phyloP scores from a whole-genome alignment of 1,284 basidiomycete genomes.

The Anthracocystis setariae region DNA sequence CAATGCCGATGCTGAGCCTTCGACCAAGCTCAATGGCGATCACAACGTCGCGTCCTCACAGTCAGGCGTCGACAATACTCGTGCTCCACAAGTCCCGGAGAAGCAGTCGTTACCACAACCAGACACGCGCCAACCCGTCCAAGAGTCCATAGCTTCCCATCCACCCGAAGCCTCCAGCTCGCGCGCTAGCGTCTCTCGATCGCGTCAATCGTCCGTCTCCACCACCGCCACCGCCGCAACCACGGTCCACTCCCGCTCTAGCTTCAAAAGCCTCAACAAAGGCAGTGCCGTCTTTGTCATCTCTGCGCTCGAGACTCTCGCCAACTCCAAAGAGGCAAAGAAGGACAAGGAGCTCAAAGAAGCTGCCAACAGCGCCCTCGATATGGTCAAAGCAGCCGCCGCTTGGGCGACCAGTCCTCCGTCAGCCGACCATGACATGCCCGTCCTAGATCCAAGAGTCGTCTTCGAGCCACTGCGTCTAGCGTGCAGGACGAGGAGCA shows the following conservation, averaged over 20 bases:
- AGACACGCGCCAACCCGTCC: slow-evolving; percentile 12
- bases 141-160: not conserved
- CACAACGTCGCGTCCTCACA: not conserved
- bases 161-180: slow-evolving; percentile 23
- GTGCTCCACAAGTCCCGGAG: slow-evolving; percentile 18
- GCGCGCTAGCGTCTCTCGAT: slow-evolving; percentile 30
- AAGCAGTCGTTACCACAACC: slow-evolving; percentile 18
- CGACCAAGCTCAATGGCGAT: slow-evolving; percentile 1
- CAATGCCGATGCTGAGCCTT: not conserved
- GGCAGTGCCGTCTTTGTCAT: slow-evolving; percentile 65
- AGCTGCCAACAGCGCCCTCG: slow-evolving; percentile 54
- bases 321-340: slow-evolving; percentile 60
- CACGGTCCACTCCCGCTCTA: slow-evolving; percentile 50
- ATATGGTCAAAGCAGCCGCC: slow-evolving; percentile 62
- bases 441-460: slow-evolving; percentile 62
- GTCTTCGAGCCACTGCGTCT: slow-evolving; percentile 66
- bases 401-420: slow-evolving; percentile 25
- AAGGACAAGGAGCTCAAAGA: slow-evolving; percentile 62
- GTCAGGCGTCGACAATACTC: slow-evolving; percentile 4
- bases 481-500: slow-evolving; percentile 61
- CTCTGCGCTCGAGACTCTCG: slow-evolving; percentile 62
- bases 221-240: slow-evolving; percentile 44
- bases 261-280: slow-evolving; percentile 54
- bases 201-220: slow-evolving; percentile 44
- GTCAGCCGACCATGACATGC: slow-evolving; percentile 24